Evolutionary conservation across 768 basidiomycete genomes (phyloP), one percentile per base, ranked within the genome.

Genomic region (Mycena haematopus): DNA sequence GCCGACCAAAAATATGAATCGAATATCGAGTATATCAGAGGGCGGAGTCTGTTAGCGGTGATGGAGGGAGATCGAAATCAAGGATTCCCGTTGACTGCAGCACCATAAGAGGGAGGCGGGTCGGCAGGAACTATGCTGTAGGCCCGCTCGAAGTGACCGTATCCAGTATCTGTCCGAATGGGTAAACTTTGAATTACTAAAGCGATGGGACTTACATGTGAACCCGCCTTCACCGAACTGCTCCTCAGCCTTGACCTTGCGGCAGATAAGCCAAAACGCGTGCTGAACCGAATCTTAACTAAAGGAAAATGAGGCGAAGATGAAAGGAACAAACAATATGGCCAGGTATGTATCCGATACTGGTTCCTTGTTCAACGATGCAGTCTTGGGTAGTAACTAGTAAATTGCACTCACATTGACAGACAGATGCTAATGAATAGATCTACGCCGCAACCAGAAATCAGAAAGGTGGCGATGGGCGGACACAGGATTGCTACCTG

Each of bases 261-360:
- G 81, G 73, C 86, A 86, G 61, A 87, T 85, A 49, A 88, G 76
- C 84, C 83, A 87, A 74, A 87, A 86, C 1, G 85, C 83, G 65
- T 87, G 85, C 84, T 85, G 55, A 29, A 10, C 31, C 24, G 36
- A 31, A 58, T 3, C 40, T 29, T 40, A 47, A 25, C 17, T 15
- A 15, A 19, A 8, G 19, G 22, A 45, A n/a, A 22, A 15, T 7
- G 19, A 45, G 13, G 17, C 44, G 21, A 42, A 0, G 61, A 10
- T 25, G 22, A 27, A 24, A 44, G 40, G 21, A 42, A 22, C 40
- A 49, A 19, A 83, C 84, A 36, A 86, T 72, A 60, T 78, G 81
- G 2, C 86, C 84, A 0, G 86, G 83, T 45, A 86, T 66, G 71
- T 83, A 85, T 13, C 86, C 86, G 52, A 88, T 75, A 54, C 85